Evolutionary conservation across 1,284 basidiomycete species (phyloP).

Genomic region (Volvariella surrecta): DNA sequence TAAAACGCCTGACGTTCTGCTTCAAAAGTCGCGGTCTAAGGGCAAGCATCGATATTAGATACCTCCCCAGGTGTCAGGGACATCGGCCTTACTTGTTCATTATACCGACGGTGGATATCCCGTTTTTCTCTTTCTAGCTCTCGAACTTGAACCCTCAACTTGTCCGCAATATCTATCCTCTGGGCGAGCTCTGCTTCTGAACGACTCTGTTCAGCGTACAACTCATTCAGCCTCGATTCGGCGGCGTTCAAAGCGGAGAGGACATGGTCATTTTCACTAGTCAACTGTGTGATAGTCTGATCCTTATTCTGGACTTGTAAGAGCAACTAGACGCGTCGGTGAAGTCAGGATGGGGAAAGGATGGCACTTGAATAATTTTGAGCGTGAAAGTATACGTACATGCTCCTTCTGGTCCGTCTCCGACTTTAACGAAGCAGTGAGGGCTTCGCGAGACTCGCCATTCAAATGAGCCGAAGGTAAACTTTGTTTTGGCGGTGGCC

Average conservation of each 20-base stretch:
- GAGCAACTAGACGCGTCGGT: slow-evolving; percentile 41
- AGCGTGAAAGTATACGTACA: slow-evolving; percentile 29
- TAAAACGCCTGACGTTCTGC: slow-evolving; percentile 81
- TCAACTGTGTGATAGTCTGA: slow-evolving; percentile 50
- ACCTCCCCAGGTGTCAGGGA: not conserved
- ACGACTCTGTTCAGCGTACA: slow-evolving; percentile 71
- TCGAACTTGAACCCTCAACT: slow-evolving; percentile 65
- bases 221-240: slow-evolving; percentile 61
- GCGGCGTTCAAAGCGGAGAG: slow-evolving; percentile 54
- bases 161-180: slow-evolving; percentile 71
- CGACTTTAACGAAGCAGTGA: slow-evolving; percentile 55
- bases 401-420: slow-evolving; percentile 77
- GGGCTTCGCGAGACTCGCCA: slow-evolving; percentile 40
- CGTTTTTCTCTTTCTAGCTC: slow-evolving; percentile 79
- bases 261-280: slow-evolving; percentile 54
- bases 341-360: too few species aligned
- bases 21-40: slow-evolving; percentile 69
- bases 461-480: slow-evolving; percentile 9
- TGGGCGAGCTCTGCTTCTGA: slow-evolving; percentile 70
- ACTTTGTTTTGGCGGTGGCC: slow-evolving; percentile 19
- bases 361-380: slow-evolving; percentile 8
- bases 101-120: slow-evolving; percentile 69
- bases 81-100: slow-evolving; percentile 56
- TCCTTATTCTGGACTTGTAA: slow-evolving; percentile 72
- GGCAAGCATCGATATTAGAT: too few species aligned